Base-by-base conservation (phyloP, 192 early-diverging fungal genomes). In the Powellomyces hirtus region DNA sequence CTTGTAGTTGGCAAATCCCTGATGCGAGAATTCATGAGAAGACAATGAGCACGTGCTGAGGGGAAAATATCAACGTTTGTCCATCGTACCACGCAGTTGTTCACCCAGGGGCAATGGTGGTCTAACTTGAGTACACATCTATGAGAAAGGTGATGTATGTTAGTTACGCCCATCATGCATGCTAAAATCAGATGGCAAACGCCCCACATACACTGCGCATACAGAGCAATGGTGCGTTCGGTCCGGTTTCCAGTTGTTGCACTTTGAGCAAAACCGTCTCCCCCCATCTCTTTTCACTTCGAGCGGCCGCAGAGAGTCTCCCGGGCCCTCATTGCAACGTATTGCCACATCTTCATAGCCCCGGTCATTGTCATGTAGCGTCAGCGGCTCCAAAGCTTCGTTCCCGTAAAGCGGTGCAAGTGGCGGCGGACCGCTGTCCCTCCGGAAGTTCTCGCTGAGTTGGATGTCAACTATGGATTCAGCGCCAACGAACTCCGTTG, bases 91-190 rank as follows among this genome's bases (percentile, higher is more conserved):
- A 82, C 78, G 45, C 77, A 79, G 38, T 72, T 66, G 57, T 79
- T 79, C 24, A 79, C 53, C 73, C 79, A 82, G 7, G 79, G 75
- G 57, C 81, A 82, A 45, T 82, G 81, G 64, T 82, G 81, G 50
- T 82, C 79, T 59, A 77, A 69, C 60, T 74, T 77, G n/a, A 77
- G 37, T 11, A 67, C 64, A 40, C 72, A 73, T 55, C 64, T 75
- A 18, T 8, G 33, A 2, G 27, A 26, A 35, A 45, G 68, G 45
- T 30, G 31, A 0, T 4, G 4, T 24, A 18, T 20, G 35, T 20
- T 18, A 14, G 34, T 33, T 16, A 42, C 4, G 33, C 38, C 16
- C 22, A 6, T 2, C 35, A 1, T 6, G 4, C 58, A 49, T 20
- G 6, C 5, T 4, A 29, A 20, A 56, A 65, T 52, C 34, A 49